Evolutionary conservation across 1,284 basidiomycete genomes (phyloP).

Genomic region (Cryptococcus hybrid): DNA sequence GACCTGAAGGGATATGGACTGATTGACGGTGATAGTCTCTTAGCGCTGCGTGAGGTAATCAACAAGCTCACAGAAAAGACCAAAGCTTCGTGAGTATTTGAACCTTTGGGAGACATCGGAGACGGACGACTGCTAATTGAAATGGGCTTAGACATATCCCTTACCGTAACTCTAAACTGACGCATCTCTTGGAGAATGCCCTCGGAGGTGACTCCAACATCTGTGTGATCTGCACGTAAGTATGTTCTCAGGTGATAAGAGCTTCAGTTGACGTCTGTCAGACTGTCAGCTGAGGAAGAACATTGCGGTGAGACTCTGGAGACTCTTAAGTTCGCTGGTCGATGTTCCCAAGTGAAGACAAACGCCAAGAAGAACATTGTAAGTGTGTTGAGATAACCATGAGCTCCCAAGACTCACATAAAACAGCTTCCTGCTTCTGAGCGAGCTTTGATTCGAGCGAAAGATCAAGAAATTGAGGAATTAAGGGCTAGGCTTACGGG

Average conservation of each 20-base stretch:
- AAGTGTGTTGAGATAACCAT: constrained; percentile 13
- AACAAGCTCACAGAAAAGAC: constrained; percentile 55
- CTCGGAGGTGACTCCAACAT: constrained; percentile 58
- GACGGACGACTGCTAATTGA: neutral
- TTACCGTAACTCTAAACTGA: constrained; percentile 58
- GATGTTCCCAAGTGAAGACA: constrained; percentile 58
- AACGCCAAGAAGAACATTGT: constrained; percentile 56
- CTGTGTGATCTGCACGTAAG: constrained; percentile 57
- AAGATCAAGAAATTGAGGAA: constrained; percentile 51
- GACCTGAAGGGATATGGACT: no score
- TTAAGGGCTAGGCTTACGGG: constrained; percentile 44
- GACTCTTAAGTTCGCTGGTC: constrained; percentile 58
- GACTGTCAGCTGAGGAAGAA: constrained; percentile 48
- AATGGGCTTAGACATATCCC: constrained; percentile 51
- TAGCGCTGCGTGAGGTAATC: constrained; percentile 57
- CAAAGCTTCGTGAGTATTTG: constrained; percentile 23
- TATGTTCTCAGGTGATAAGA: neutral
- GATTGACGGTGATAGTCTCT: constrained; percentile 36
- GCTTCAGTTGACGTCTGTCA: neutral
- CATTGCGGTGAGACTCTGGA: constrained; percentile 57
- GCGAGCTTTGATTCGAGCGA: constrained; percentile 49
- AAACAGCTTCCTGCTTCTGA: constrained; percentile 42
- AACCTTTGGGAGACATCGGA: neutral
- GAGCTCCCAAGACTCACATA: neutral
- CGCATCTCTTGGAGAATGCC: constrained; percentile 57